Base-by-base conservation (phyloP, 2,329 filamentous ascomycete species). In the Cordyceps pruinosa region DNA sequence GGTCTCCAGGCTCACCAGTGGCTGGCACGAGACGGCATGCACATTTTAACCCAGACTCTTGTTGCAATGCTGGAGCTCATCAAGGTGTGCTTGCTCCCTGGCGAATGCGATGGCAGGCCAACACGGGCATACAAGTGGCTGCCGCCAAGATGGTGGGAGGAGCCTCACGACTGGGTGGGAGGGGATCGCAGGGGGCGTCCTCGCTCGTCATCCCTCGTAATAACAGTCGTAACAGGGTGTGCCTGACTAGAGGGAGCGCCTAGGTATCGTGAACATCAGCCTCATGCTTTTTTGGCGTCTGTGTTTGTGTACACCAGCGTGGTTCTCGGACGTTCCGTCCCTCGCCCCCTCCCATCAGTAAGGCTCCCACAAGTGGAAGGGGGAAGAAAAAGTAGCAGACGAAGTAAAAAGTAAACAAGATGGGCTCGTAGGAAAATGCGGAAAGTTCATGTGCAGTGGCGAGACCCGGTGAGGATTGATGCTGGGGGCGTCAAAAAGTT, bases 251-350 rank as follows among this genome's bases (percentile, higher is more conserved):
- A 56, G 21, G 13, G 35, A 37, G 15, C 17, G 39, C 30, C n/a
- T n/a, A 44, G 54, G 45, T 21, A 56, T 56, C 54, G 54, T 56
- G 45, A 56, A 49, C 45, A 35, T 42, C 54, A 56, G 54, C 54
- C 54, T 56, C 54, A 44, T 56, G 12, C 28, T 56, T 56, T 56
- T 56, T 46, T 30, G 2, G 12, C 25, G 34, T 10, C 17, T 5
- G 13, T 30, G 44, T 49, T 34, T 42, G n/a, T n/a, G 21, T 44
- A 25, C 10, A 46, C n/a, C 45, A 56, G 54, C 35, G 37, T 46
- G 54, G 52, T 56, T 41, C 44, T 56, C 52, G 52, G 52, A 39
- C 44, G n/a, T 41, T 56, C 52, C 52, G 52, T 41, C 25, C 19
- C 52, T 34, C 34, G 28, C 28, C 30, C 44, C 52, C 42, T 45